These are phyloP conservation scores for Calendula officinalis DNA, from an alignment of 129 eudicot genomes.

Conservation along the genomic window DNA sequence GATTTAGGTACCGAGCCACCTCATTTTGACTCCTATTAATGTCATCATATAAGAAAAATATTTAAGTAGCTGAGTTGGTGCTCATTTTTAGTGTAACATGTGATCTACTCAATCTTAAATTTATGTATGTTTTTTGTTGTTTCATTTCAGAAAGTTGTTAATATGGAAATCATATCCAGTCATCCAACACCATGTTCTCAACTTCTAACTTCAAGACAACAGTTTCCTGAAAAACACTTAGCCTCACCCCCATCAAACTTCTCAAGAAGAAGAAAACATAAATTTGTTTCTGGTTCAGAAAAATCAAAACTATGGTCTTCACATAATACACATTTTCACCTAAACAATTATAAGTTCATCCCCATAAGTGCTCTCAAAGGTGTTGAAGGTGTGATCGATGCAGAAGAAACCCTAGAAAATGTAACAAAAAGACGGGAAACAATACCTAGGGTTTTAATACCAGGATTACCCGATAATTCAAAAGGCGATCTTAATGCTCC, in stretches of 20 bases:
- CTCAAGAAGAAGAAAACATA: conserved; percentile 27
- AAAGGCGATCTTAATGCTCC: conserved; percentile 53
- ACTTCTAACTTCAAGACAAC: conserved; percentile 25
- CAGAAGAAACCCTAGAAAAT: conserved; percentile 33
- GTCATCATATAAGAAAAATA: not conserved
- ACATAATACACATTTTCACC: conserved; percentile 21
- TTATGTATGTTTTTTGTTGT: not conserved
- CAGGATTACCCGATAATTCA: conserved; percentile 65
- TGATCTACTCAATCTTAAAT: not conserved
- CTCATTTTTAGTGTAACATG: conserved; percentile 2
- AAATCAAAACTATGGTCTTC: conserved; percentile 26
- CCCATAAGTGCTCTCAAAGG: conserved; percentile 32
- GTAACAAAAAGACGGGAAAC: conserved; percentile 34
- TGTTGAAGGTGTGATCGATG: conserved; percentile 48
- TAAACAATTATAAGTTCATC: conserved; percentile 17
- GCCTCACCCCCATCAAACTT: conserved; percentile 30
- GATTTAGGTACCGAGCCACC: no score
- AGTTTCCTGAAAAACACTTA: conserved; percentile 26
- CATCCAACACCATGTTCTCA: conserved; percentile 35
- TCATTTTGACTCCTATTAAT: not conserved
- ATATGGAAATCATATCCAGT: conserved; percentile 64
- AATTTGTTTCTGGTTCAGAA: conserved; percentile 14
- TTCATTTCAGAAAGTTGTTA: conserved; percentile 34
- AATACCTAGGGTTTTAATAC: conserved; percentile 58
- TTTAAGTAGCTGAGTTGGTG: conserved; percentile 4